These are phyloP conservation scores for Plenodomus biglobosus DNA, from an alignment of 2,329 filamentous ascomycete species.

Conservation along the genomic window DNA sequence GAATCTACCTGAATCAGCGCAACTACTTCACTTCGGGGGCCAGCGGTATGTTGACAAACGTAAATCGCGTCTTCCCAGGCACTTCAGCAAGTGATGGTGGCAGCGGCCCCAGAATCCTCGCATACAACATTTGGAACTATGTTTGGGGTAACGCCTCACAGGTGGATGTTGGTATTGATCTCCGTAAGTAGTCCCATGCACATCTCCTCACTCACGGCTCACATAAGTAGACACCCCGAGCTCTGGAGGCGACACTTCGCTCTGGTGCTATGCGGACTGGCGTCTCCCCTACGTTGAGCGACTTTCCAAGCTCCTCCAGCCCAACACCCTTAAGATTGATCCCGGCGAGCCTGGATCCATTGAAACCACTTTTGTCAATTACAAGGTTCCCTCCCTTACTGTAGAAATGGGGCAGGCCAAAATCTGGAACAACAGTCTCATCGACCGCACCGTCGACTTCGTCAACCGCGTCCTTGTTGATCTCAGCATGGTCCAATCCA, in stretches of 20 bases:
- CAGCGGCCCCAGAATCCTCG: conserved; percentile 29
- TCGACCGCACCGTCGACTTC: conserved; percentile 38
- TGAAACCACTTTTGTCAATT: conserved; percentile 44
- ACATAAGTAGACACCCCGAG: conserved; percentile 35
- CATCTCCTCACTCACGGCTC: not conserved
- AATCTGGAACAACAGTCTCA: conserved; percentile 42
- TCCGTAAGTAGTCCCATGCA: conserved; percentile 17
- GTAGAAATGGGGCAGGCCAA: conserved; percentile 46
- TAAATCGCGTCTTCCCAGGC: conserved; percentile 43
- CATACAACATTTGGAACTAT: conserved; percentile 45
- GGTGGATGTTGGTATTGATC: conserved; percentile 45
- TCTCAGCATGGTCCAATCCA: conserved; percentile 27
- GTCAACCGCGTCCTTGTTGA: conserved; percentile 30
- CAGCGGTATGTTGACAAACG: conserved; percentile 36
- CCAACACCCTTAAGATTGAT: conserved; percentile 46
- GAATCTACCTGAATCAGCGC: conserved; percentile 45
- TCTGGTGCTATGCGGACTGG: conserved; percentile 47
- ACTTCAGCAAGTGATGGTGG: conserved; percentile 27
- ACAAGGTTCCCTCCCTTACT: conserved; percentile 42
- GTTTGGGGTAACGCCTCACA: conserved; percentile 44
- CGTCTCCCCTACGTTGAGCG: conserved; percentile 43
- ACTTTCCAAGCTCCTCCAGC: conserved; percentile 44
- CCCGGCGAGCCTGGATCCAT: conserved; percentile 44
- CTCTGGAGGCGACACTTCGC: conserved; percentile 41
- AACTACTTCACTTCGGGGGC: conserved; percentile 41